Percentiles rank a stretch among this genome's conserved stretches.
phyloP scores from a whole-genome alignment of 148 eudicot genomes.

The Oxyria digyna region DNA sequence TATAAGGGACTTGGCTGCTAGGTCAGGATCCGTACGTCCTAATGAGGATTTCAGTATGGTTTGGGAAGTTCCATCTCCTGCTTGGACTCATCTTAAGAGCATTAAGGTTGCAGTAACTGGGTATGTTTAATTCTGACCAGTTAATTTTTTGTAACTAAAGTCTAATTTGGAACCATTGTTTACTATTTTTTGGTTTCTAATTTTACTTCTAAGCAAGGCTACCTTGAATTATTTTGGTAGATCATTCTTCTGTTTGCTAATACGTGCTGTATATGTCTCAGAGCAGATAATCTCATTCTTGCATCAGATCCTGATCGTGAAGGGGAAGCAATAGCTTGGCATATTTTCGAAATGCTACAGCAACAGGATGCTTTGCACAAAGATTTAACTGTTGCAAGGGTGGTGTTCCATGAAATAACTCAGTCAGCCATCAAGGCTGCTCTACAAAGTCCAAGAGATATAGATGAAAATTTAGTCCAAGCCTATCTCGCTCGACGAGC shows the following conservation, averaged over 20 bases:
- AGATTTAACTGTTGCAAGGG: constrained; percentile 61
- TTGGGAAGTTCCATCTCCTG: constrained; percentile 96
- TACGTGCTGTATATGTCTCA: constrained; percentile 31
- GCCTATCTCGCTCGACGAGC: constrained; percentile 98
- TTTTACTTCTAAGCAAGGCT: too few relatives aligned
- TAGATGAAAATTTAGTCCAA: constrained; percentile 79
- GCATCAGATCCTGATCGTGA: constrained; percentile 99
- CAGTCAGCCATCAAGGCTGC: constrained; percentile 78
- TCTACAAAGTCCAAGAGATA: constrained; percentile 59
- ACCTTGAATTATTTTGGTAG: neutral
- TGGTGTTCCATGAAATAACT: constrained; percentile 84
- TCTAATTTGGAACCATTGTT: neutral
- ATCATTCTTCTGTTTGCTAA: constrained; percentile 14
- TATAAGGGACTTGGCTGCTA: constrained; percentile 93
- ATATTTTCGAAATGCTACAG: constrained; percentile 80
- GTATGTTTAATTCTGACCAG: constrained; percentile 27
- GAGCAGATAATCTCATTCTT: constrained; percentile 90
- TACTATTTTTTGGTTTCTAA: too few relatives aligned
- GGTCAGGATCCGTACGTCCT: constrained; percentile 93
- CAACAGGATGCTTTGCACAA: constrained; percentile 69
- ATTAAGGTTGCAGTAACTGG: constrained; percentile 82
- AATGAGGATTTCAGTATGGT: constrained; percentile 96
- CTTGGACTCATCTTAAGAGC: constrained; percentile 92
- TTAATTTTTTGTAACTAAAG: neutral
- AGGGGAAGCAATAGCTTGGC: constrained; percentile 99